These are phyloP conservation scores for Penicillium malachiteum DNA, from an alignment of 495 filamentous ascomycete species.

Conservation along the genomic window DNA sequence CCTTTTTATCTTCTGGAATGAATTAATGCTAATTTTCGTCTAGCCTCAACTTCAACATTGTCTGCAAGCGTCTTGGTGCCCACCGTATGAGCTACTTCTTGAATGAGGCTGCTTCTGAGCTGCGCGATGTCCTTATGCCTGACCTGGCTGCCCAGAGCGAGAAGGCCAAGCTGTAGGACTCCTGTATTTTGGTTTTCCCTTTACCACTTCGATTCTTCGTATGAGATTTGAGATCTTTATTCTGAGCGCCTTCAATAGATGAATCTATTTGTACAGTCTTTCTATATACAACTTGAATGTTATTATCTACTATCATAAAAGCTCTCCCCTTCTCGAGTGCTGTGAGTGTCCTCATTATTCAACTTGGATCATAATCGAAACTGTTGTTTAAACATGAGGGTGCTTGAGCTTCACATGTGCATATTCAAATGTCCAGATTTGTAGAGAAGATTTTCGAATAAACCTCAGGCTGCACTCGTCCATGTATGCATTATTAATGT, in stretches of 20 bases:
- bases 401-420: too few relatives aligned
- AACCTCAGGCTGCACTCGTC: too few relatives aligned
- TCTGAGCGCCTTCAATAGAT: slow-evolving; percentile 17
- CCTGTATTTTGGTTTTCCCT: slow-evolving; percentile 3
- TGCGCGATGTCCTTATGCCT: slow-evolving; percentile 83
- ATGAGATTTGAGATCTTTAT: slow-evolving; percentile 3
- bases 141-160: slow-evolving; percentile 67
- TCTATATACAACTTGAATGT: slow-evolving; percentile 4
- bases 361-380: too few relatives aligned
- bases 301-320: neutral
- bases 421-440: too few relatives aligned
- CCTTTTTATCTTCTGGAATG: neutral
- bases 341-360: too few relatives aligned
- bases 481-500: neutral
- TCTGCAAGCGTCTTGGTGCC: slow-evolving; percentile 86
- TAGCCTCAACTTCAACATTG: slow-evolving; percentile 97
- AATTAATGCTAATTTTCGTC: slow-evolving; percentile 17
- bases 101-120: slow-evolving; percentile 87
- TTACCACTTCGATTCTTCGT: slow-evolving; percentile 2
- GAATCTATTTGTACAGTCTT: slow-evolving; percentile 13
- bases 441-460: too few relatives aligned
- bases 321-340: too few relatives aligned
- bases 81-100: slow-evolving; percentile 94
- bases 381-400: too few relatives aligned
- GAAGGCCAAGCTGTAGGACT: slow-evolving; percentile 81